Base-by-base conservation (phyloP, 495 filamentous ascomycete species). In the Hyaloscypha finlandica region DNA sequence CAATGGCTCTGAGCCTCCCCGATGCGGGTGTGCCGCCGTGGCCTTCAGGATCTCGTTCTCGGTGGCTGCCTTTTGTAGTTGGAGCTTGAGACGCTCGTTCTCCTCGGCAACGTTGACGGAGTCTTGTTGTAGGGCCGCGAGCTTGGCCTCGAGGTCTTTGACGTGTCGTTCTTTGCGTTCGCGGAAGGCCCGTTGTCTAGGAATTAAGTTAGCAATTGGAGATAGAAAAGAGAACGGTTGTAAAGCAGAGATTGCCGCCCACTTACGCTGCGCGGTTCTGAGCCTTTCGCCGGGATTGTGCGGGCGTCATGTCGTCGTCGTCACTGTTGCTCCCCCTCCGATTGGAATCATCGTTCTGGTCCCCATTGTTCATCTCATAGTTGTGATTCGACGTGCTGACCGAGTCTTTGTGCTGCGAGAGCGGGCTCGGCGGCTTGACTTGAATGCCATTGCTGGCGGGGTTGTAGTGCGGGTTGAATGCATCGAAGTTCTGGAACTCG, bases 221-320 rank as follows among this genome's bases (percentile, higher is more conserved):
- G 54, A 62, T 51, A 70, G 63, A 61, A 32, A 59, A 4, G 8
- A 55, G 39, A 30, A 48, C 58, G 57, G 30, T 59, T 31, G 22
- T 57, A 59, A 33, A 61, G 35, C 31, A 16, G 48, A n/a, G 58
- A 59, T 32, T n/a, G 8, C 39, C n/a, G 48, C 12, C 9, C n/a
- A 88, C 92, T 75, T 89, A 98, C 94, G 94, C 94, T 78, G 94
- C 93, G 75, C 95, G 84, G 69, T 99, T 99, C 80, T 99, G 94
- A 57, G 92, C 94, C 79, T 99, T 99, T 68, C 95, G 87, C 77
- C 92, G 83, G 33, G 85, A 90, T 74, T 96, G 92, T 30, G 91
- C 91, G 1, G 92, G 92, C 37, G 88, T 92, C 73, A 88, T 75
- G 45, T 91, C 86, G 30, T 74, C 72, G 79, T 92, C 83, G 80